These are phyloP conservation scores for Cyberlindnera xishuangbannaensis DNA, from an alignment of 805 yeast species.

Conservation along the genomic window DNA sequence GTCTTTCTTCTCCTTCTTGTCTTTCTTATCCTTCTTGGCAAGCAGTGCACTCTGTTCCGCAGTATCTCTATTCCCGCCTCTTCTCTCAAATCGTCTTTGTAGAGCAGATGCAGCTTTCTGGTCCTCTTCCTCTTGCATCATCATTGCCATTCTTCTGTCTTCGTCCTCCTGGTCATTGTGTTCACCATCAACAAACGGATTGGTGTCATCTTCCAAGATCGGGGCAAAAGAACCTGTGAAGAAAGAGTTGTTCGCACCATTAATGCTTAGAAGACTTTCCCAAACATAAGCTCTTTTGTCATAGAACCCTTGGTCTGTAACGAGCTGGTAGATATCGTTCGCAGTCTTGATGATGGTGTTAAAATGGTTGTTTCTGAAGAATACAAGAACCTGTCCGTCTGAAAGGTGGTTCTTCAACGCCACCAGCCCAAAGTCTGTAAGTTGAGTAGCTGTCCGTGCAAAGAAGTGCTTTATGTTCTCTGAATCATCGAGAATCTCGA, in stretches of 20 bases:
- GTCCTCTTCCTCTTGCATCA: conserved; percentile 54
- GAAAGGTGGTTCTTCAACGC: conserved; percentile 39
- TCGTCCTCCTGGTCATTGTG: conserved; percentile 23
- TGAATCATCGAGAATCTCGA: conserved; percentile 30
- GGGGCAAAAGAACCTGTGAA: conserved; percentile 62
- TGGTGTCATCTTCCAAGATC: conserved; percentile 17
- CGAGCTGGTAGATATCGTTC: conserved; percentile 51
- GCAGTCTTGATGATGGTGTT: conserved; percentile 54
- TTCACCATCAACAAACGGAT: conserved; percentile 17
- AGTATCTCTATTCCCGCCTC: conserved; percentile 1
- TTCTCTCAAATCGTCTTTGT: conserved; percentile 30
- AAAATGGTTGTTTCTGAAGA: conserved; percentile 90
- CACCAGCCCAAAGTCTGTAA: conserved; percentile 62
- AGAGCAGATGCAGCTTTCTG: conserved; percentile 40
- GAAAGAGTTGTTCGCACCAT: conserved; percentile 66
- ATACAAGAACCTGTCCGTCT: conserved; percentile 54
- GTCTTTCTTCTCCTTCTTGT: conserved; percentile 10
- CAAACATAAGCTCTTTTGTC: conserved; percentile 55
- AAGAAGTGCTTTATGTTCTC: conserved; percentile 42
- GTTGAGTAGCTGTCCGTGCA: conserved; percentile 62
- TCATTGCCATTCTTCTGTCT: conserved; percentile 39
- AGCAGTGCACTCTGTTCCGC: too few relatives aligned
- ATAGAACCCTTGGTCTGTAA: conserved; percentile 67
- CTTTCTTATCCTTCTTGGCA: conserved; percentile 5
- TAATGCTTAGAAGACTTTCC: conserved; percentile 66